Conservation (phyloP, 225 moss, liverwort and hornwort genomes). For the Physcomitrium patens region DNA sequence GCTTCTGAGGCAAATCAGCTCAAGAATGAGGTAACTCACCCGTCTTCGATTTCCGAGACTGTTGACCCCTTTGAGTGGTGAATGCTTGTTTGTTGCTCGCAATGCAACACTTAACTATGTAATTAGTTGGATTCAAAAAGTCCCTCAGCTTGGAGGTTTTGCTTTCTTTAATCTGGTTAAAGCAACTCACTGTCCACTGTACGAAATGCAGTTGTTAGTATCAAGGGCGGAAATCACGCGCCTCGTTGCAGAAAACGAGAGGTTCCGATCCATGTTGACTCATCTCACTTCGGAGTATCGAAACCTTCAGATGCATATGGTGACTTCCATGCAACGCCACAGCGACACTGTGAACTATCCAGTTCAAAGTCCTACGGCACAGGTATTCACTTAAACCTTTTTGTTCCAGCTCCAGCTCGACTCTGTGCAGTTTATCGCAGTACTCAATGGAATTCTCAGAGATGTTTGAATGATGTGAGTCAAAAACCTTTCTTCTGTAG, state of each 20-base stretch:
- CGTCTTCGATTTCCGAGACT: not conserved
- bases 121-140: too few relatives aligned
- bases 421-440: too few relatives aligned
- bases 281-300: slow-evolving; percentile 57
- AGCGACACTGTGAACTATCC: slow-evolving; percentile 46
- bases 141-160: not conserved
- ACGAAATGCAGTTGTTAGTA: slow-evolving; percentile 37
- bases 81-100: not conserved
- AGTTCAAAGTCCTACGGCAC: slow-evolving; percentile 21
- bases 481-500: too few relatives aligned
- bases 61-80: not conserved
- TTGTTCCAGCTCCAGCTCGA: too few relatives aligned
- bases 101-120: not conserved
- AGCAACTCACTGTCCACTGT: not conserved
- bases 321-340: slow-evolving; percentile 51
- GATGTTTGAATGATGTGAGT: too few relatives aligned
- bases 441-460: too few relatives aligned
- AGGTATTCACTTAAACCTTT: slow-evolving; percentile 24
- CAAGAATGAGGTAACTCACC: slow-evolving; percentile 37
- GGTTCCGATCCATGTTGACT: slow-evolving; percentile 47
- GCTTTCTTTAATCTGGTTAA: not conserved
- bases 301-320: slow-evolving; percentile 54
- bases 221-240: slow-evolving; percentile 52
- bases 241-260: slow-evolving; percentile 46
- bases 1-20: slow-evolving; percentile 43